Evolutionary conservation across 73 alveolate species (phyloP), one percentile per base, ranked within the genome.

Genomic region (Paramecium sonneborni): DNA sequence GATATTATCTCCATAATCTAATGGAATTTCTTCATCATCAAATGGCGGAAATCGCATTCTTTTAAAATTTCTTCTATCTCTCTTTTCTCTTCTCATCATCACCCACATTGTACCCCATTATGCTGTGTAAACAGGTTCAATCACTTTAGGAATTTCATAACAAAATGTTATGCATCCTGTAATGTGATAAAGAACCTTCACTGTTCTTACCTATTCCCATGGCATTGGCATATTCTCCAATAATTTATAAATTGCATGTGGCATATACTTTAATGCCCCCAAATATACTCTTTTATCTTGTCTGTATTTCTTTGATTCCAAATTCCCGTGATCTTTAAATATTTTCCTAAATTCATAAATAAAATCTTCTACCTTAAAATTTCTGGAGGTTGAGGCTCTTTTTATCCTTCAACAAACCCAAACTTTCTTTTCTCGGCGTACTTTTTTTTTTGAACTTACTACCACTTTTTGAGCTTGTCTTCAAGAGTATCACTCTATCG

Each of bases 51-150:
- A 99, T 94, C 99, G 96, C 99, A 99, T 98, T 95, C 99, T 95
- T 95, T 99, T 99, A 97, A 99, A 99, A 97, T 99, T 99, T 23
- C 99, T 96, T 88, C 99, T 97, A 94, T 96, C 99, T 68, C 99
- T 95, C 96, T 99, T 99, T 96, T 99, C 99, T 94, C 99, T 98
- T 92, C 99, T 96, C 99, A 99, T 99, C 99, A 99, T 97, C 85
- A 98, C 98, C 99, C 99, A 99, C 99, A 98, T 98, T 37, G 99
- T 96, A 11, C 99, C 99, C 99, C 99, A 99, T 94, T 99, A 98
- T 1, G 99, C 99, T 57, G 97, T 88, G 94, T 97, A 99, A 39
- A 99, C 98, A 1, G 99, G 99, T 92, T 99, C 99, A 76, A 99
- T 99, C 55, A 99, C 99, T 94, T 97, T 98, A 20, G 99, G 99